Evolutionary conservation across 2,329 filamentous ascomycete species (phyloP).

Genomic region (Diaporthe citri): DNA sequence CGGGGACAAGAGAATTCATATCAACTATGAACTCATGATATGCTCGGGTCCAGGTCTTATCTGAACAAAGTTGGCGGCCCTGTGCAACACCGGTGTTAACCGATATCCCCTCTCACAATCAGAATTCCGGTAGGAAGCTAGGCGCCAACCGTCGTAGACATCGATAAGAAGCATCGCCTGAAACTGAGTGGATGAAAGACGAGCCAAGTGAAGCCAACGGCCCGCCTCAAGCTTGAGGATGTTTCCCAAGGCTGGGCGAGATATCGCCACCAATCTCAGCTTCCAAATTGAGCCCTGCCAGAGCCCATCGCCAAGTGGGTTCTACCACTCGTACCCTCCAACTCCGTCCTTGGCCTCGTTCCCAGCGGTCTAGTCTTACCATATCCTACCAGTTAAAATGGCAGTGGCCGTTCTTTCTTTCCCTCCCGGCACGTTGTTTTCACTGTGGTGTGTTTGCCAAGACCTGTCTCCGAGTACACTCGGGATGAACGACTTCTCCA

Average conservation of each 20-base stretch:
- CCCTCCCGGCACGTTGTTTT: background rate
- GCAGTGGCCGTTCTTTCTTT: background rate
- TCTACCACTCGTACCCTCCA: background rate
- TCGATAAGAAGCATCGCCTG: background rate
- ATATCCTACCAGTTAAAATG: background rate
- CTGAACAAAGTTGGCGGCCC: background rate
- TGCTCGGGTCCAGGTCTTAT: background rate
- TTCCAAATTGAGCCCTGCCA: background rate
- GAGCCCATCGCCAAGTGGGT: background rate
- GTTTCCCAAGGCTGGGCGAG: constrained; percentile 22
- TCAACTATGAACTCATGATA: too few species aligned
- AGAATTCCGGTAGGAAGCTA: background rate
- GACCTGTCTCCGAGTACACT: background rate
- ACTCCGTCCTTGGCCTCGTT: background rate
- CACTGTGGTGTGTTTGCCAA: background rate
- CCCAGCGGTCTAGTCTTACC: background rate
- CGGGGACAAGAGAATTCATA: background rate
- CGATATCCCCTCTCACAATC: background rate
- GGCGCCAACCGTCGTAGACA: background rate
- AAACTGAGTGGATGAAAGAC: background rate
- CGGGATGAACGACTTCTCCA: constrained; percentile 15
- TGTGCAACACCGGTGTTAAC: constrained; percentile 1
- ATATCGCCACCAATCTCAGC: constrained; percentile 1
- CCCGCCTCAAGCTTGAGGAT: background rate
- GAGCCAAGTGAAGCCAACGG: constrained; percentile 21